phyloP scores from a whole-genome alignment of 163 green algal genomes.

The Dunaliella salina region DNA sequence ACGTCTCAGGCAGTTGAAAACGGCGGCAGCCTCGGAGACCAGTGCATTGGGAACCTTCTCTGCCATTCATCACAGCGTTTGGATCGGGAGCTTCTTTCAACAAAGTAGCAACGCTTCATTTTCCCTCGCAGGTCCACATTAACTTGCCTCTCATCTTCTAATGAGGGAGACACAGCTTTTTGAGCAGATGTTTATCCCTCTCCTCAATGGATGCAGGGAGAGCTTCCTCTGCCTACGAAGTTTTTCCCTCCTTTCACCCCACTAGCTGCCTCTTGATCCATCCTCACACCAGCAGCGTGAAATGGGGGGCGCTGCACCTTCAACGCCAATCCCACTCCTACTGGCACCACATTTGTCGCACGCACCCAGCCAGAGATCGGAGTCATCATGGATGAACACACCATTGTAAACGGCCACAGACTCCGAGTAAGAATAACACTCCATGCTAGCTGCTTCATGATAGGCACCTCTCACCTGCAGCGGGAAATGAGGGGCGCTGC shows the following conservation, averaged over 20 bases:
- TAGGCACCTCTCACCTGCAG: background rate
- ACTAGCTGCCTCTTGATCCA: background rate
- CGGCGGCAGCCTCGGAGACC: too few species aligned
- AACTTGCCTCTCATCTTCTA: background rate
- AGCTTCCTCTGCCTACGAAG: too few species aligned
- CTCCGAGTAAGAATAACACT: conserved; percentile 18
- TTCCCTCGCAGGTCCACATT: too few species aligned
- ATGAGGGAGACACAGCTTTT: background rate
- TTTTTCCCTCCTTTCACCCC: background rate
- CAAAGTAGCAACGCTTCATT: too few species aligned
- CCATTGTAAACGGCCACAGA: conserved; percentile 66
- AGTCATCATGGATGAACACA: conserved; percentile 38
- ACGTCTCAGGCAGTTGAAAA: too few species aligned
- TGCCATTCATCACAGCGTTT: too few species aligned
- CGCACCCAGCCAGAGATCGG: conserved; percentile 17
- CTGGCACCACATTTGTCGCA: conserved; percentile 51
- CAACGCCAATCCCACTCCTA: conserved; percentile 46
- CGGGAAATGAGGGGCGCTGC: conserved; percentile 18
- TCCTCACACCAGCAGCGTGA: background rate
- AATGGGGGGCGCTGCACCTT: conserved; percentile 37
- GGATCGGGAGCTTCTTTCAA: too few species aligned
- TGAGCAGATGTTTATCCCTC: background rate
- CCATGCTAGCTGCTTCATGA: background rate
- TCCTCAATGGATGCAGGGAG: background rate
- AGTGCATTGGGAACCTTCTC: too few species aligned